These are phyloP conservation scores for Polytrichum formosum DNA, from an alignment of 225 moss, liverwort and hornwort species.

Conservation along the genomic window DNA sequence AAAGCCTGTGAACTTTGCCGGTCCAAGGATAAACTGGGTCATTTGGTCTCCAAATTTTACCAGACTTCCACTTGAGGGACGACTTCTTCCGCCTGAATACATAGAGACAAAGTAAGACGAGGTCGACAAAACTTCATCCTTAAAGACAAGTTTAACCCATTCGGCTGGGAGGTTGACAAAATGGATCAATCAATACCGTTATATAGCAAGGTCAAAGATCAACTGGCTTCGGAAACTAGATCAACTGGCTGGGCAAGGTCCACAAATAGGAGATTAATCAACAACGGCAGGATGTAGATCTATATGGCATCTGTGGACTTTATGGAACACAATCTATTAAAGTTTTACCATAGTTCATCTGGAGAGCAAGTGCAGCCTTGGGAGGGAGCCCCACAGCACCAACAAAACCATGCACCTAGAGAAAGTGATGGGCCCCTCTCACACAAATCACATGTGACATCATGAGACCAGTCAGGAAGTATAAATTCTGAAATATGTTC, in stretches of 20 bases:
- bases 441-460: constrained; percentile 74
- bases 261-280: too few species aligned
- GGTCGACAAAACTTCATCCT: too few species aligned
- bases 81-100: constrained; percentile 52
- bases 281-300: too few species aligned
- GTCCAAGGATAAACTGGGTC: constrained; percentile 59
- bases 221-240: too few species aligned
- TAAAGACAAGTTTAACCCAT: too few species aligned
- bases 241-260: too few species aligned
- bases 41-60: constrained; percentile 44
- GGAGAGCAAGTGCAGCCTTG: constrained; percentile 38
- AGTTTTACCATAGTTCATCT: constrained; percentile 24
- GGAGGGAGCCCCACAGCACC: constrained; percentile 82
- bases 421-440: constrained; percentile 66
- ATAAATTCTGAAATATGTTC: constrained; percentile 21
- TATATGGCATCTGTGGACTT: too few species aligned
- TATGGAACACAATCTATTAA: neutral
- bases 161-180: too few species aligned
- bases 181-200: neutral
- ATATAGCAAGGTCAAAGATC: neutral
- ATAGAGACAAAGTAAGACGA: neutral
- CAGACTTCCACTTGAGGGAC: constrained; percentile 44
- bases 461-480: constrained; percentile 55
- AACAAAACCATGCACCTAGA: constrained; percentile 83
- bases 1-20: constrained; percentile 94